Percentiles rank a stretch among this genome's conserved stretches.
Evolutionary conservation across 1,284 basidiomycete genomes (phyloP).

Genomic region (Moniliophthora roreri): DNA sequence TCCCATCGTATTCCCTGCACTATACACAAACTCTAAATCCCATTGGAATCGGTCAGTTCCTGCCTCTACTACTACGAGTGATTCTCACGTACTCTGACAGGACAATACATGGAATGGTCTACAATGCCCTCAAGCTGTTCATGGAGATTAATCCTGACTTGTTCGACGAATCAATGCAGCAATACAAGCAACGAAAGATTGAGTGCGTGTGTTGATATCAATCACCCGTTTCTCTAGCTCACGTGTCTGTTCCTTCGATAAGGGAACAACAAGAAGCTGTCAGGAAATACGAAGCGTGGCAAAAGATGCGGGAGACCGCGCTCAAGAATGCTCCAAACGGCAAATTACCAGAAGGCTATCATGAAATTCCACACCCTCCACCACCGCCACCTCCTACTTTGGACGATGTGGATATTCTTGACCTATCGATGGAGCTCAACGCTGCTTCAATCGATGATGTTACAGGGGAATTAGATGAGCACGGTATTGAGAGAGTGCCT

Average conservation of each 20-base stretch:
- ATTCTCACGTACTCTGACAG: conserved; percentile 39
- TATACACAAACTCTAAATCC: conserved; percentile 95
- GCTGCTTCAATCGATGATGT: conserved; percentile 84
- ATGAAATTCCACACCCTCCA: conserved; percentile 62
- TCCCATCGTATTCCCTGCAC: conserved; percentile 96
- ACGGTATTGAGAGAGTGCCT: conserved; percentile 83
- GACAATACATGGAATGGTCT: conserved; percentile 99
- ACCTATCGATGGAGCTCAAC: conserved; percentile 85
- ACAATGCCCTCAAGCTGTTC: conserved; percentile 97
- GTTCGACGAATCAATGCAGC: conserved; percentile 93
- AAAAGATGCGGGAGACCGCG: conserved; percentile 75
- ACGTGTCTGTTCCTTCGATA: conserved; percentile 9
- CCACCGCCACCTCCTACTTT: conserved; percentile 76
- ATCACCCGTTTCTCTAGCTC: conserved; percentile 11
- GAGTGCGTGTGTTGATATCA: conserved; percentile 53
- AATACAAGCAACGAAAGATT: conserved; percentile 88
- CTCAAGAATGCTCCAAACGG: conserved; percentile 66
- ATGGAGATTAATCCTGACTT: conserved; percentile 99
- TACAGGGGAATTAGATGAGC: conserved; percentile 74
- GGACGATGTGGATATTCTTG: conserved; percentile 82
- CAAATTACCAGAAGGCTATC: conserved; percentile 65
- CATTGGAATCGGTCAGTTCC: conserved; percentile 94
- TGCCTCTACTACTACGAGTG: conserved; percentile 10
- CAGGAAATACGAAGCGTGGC: conserved; percentile 82
- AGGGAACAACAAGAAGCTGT: conserved; percentile 86